Evolutionary conservation across 352 stramenopile species (phyloP).

Genomic region (Blastocystis sp.): DNA sequence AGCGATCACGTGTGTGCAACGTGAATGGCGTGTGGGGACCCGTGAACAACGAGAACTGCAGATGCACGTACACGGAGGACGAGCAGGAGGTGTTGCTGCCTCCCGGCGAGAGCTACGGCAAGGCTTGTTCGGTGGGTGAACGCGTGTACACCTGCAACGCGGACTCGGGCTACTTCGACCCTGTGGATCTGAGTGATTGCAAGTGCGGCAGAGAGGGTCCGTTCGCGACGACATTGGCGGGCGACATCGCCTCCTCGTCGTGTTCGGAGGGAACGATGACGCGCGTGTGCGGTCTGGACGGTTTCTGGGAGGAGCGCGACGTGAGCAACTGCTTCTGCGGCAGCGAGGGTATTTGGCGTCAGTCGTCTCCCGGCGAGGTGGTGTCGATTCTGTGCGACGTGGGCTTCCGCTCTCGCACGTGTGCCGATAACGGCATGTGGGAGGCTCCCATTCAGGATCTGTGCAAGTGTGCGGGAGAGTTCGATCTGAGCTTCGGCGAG

Average conservation of each 20-base stretch:
- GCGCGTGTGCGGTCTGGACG: constrained; percentile 25
- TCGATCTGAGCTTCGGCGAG: neutral
- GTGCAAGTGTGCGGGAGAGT: neutral
- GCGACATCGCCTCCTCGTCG: neutral
- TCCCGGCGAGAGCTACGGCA: constrained; percentile 20
- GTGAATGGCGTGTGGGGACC: constrained; percentile 42
- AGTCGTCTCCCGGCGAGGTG: neutral
- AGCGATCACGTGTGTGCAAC: constrained; percentile 16
- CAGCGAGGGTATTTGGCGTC: neutral
- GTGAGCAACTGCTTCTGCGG: constrained; percentile 3
- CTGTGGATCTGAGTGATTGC: neutral
- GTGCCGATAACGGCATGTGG: neutral
- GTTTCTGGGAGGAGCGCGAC: constrained; percentile 23
- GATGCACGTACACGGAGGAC: constrained; percentile 15
- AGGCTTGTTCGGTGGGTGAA: constrained; percentile 19
- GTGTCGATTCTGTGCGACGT: neutral
- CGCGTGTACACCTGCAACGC: constrained; percentile 32
- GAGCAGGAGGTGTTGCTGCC: neutral
- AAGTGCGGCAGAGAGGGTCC: neutral
- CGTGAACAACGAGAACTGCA: constrained; percentile 14
- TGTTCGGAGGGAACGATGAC: constrained; percentile 9
- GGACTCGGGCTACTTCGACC: constrained; percentile 38
- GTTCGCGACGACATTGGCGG: neutral
- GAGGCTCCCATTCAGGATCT: neutral
- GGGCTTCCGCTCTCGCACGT: neutral